phyloP scores from a whole-genome alignment of 805 yeast species.

The Candida jianshihensis region DNA sequence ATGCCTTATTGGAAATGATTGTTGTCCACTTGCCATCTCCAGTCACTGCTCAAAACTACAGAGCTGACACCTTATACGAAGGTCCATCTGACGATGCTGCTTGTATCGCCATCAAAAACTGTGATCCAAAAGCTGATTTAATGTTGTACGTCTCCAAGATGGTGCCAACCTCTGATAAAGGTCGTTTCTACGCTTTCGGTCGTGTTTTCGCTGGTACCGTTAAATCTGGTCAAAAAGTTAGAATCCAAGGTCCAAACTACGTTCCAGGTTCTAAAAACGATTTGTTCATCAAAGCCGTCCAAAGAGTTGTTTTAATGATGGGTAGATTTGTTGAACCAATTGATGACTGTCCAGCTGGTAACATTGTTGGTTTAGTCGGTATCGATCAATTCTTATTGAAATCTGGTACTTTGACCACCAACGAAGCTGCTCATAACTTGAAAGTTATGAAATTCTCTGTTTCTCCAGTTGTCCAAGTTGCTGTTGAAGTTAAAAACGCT shows the following conservation, averaged over 20 bases:
- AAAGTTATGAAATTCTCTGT: conserved; percentile 99
- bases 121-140: conserved; percentile 97
- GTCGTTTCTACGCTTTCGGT: conserved; percentile 99
- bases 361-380: conserved; percentile 99
- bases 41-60: conserved; percentile 97
- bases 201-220: conserved; percentile 99
- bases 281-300: conserved; percentile 92
- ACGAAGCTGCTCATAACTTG: conserved; percentile 96
- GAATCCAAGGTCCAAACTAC: conserved; percentile 99
- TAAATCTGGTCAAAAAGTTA: conserved; percentile 96
- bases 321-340: conserved; percentile 97
- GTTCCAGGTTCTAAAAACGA: conserved; percentile 98
- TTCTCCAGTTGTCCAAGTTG: conserved; percentile 99
- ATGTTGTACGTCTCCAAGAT: conserved; percentile 99
- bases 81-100: conserved; percentile 94
- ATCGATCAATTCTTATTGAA: conserved; percentile 98
- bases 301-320: conserved; percentile 99
- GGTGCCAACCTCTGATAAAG: conserved; percentile 99
- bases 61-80: conserved; percentile 98
- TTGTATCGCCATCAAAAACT: conserved; percentile 89
- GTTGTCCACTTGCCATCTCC: conserved; percentile 98
- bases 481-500: conserved; percentile 99
- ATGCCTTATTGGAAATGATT: conserved; percentile 98
- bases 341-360: conserved; percentile 99
- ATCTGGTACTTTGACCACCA: conserved; percentile 98